Percentiles rank a stretch among this genome's conserved stretches.
phyloP scores from a whole-genome alignment of 805 yeast species.

The Candida quercuum region DNA sequence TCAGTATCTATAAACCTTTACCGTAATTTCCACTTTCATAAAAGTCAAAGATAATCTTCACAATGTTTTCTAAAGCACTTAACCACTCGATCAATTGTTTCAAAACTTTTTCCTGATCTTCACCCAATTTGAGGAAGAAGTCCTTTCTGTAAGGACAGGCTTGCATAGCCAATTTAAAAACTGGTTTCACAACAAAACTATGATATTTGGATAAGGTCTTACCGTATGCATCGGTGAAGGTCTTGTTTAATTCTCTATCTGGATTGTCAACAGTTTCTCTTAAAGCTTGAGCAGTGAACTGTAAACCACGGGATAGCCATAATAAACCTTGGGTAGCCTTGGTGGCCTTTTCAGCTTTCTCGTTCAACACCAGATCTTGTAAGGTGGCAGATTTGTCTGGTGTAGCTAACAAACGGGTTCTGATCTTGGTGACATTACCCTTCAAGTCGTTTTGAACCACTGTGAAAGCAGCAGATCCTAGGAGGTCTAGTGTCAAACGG shows the following conservation, averaged over 20 bases:
- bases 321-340: slow-evolving; percentile 87
- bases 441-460: slow-evolving; percentile 86
- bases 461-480: slow-evolving; percentile 79
- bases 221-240: slow-evolving; percentile 80
- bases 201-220: slow-evolving; percentile 81
- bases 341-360: slow-evolving; percentile 56
- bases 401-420: slow-evolving; percentile 56
- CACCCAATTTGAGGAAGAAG: slow-evolving; percentile 77
- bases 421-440: slow-evolving; percentile 76
- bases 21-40: slow-evolving; percentile 80
- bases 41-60: slow-evolving; percentile 66
- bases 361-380: slow-evolving; percentile 72
- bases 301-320: slow-evolving; percentile 83
- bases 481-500: slow-evolving; percentile 50
- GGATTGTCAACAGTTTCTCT: slow-evolving; percentile 69
- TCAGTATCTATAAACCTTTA: slow-evolving; percentile 61
- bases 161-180: slow-evolving; percentile 90
- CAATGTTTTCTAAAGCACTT: slow-evolving; percentile 68
- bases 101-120: slow-evolving; percentile 61
- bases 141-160: slow-evolving; percentile 90
- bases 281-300: slow-evolving; percentile 88
- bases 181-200: slow-evolving; percentile 75
- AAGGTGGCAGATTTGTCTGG: slow-evolving; percentile 64
- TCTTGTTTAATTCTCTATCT: slow-evolving; percentile 55
- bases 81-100: slow-evolving; percentile 71